Evolutionary conservation across 192 early-diverging fungal species (phyloP), one percentile per base, ranked within the genome.

Genomic region (Dissophora globulifera): DNA sequence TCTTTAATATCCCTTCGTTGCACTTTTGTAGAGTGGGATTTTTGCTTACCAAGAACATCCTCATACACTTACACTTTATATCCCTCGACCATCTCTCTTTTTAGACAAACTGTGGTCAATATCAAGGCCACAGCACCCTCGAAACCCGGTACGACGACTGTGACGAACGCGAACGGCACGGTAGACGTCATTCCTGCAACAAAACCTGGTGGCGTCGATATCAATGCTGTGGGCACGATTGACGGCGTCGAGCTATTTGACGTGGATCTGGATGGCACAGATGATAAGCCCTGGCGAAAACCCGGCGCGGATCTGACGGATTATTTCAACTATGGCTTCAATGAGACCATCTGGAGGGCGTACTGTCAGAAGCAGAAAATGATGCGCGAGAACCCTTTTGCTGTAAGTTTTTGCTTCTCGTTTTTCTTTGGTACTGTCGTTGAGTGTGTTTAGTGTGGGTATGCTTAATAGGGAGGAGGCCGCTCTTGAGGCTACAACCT

Each of bases 261-360:
- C 51, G 90, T 95, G 12, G 96, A 98, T 79, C 67, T 98, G 62
- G 98, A 98, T 62, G 76, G 88, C 29, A 85, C 93, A 10, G 95
- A 98, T 38, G 98, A 99, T 57, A 99, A 99, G 69, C 95, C 96
- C 47, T 99, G 98, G 96, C 81, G 95, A 55, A 93, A 89, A 27
- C 93, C 93, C 15, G 92, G 92, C 48, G 95, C 96, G 3, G 98
- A 99, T 67, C 87, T 98, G 33, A 97, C 96, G 2, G 98, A 99
- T 76, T 99, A 97, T 82, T 99, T 99, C 83, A 99, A 99, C 84
- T 99, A 94, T 84, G 98, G 98, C 2, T 98, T 99, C 71, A 96
- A 93, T 78, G 96, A 99, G 79, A 79, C 84, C n/a, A 92, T 91
- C 23, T 99, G 98, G 98, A 88, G 92, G 67, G 84, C 90, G 10